phyloP scores from a whole-genome alignment of 2,329 filamentous ascomycete species.

The Paracoccidioides lutzii region DNA sequence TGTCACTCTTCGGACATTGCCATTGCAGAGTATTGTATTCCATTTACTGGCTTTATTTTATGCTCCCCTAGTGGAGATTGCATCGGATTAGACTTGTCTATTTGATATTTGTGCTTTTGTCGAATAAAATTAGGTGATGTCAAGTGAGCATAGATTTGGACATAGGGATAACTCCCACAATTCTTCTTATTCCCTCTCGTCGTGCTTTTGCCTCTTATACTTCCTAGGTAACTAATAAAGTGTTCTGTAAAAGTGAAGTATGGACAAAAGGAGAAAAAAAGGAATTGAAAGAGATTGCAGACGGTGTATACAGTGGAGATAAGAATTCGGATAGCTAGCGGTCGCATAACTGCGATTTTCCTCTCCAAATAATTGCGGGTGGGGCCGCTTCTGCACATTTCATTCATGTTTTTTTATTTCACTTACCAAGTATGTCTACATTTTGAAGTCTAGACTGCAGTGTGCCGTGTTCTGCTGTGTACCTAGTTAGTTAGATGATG shows the following conservation, averaged over 20 bases:
- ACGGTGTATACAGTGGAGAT: too few relatives aligned
- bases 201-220: neutral
- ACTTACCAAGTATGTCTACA: neutral
- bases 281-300: too few relatives aligned
- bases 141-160: neutral
- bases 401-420: neutral
- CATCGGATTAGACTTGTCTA: neutral
- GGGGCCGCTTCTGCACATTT: too few relatives aligned
- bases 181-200: neutral
- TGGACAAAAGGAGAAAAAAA: neutral
- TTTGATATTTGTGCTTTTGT: neutral
- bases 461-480: neutral
- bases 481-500: neutral
- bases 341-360: too few relatives aligned
- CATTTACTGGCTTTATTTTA: neutral
- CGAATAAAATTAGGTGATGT: neutral
- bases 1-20: neutral
- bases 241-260: neutral
- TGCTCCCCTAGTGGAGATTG: neutral
- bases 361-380: too few relatives aligned
- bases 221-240: too few relatives aligned
- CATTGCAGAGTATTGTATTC: neutral
- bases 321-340: too few relatives aligned
- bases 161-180: neutral
- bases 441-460: neutral